Evolutionary conservation across 306 rosid species (phyloP), one percentile per base, ranked within the genome.

Genomic region (Cucumis melo): DNA sequence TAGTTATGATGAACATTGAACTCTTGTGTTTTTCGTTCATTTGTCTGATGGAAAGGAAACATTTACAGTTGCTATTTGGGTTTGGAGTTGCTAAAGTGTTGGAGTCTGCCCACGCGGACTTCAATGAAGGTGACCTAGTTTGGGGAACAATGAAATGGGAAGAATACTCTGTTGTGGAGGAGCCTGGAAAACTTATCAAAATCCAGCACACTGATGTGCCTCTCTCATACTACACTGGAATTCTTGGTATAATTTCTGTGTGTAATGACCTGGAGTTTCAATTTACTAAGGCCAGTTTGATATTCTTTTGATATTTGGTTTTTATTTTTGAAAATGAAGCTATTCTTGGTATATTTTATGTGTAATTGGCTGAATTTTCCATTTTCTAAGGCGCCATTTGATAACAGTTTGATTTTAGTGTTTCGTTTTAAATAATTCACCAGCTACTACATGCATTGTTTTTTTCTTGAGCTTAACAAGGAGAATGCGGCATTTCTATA

Each of bases 81-180:
- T 21, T 14, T 53, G 89, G 91, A 68, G 91, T 88, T 36, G 83
- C 85, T 8, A 81, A 82, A 79, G 89, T 88, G 21, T 17, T 91
- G 82, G 90, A 85, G 48, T 91, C 96, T 56, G 84, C 83, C 48
- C 62, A 88, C 82, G 70, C 91, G 44, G 73, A 79, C 29, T 88
- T 82, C 32, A 80, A 78, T 23, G 74, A 44, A 75, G 93, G 93
- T 20, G 93, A 91, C 42, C 78, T 85, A 0, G 77, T 91, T 58
- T 91, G 96, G 93, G 96, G 96, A 54, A 61, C 54, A 2, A 82
- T 88, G 4, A 82, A 85, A 13, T 91, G 93, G 93, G 96, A 91
- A 83, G 88, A 87, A 38, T 89, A 84, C 58, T 83, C 87, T 50
- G 59, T 88, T 70, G 78, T 84, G 13, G 68, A 71, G 54, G 76